phyloP scores from a whole-genome alignment of 1,284 basidiomycete species.

The Sporisorium exsertum region DNA sequence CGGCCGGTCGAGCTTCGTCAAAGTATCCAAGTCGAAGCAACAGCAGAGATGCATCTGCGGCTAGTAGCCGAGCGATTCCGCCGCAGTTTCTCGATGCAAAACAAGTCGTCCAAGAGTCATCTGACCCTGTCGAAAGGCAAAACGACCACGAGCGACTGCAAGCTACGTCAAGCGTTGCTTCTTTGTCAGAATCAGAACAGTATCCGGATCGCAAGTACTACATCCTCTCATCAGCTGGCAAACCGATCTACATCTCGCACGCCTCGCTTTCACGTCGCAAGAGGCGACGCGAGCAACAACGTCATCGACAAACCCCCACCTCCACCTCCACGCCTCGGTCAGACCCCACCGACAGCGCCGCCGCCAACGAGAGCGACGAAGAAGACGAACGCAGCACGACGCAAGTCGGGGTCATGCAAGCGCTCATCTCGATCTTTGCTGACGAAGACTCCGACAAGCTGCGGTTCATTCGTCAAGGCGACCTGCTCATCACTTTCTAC shows the following conservation, averaged over 20 bases:
- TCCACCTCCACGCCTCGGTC: neutral
- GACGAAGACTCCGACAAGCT: slow-evolving; percentile 63
- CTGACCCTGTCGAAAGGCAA: neutral
- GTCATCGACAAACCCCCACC: slow-evolving; percentile 4
- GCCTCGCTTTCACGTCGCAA: slow-evolving; percentile 29
- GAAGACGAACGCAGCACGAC: slow-evolving; percentile 77
- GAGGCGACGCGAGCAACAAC: slow-evolving; percentile 13
- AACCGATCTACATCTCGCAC: slow-evolving; percentile 60
- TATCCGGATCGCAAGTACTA: slow-evolving; percentile 54
- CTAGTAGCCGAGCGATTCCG: neutral
- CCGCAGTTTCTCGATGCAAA: slow-evolving; percentile 15
- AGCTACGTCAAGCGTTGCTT: neutral
- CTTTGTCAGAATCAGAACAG: slow-evolving; percentile 2
- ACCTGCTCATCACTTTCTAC: slow-evolving; percentile 83
- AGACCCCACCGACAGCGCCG: neutral
- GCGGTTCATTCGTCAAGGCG: slow-evolving; percentile 44
- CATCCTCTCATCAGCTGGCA: slow-evolving; percentile 60
- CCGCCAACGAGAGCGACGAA: slow-evolving; percentile 56
- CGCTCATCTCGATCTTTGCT: slow-evolving; percentile 79
- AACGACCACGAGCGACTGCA: neutral
- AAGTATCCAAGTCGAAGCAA: slow-evolving; percentile 30
- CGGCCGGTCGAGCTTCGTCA: slow-evolving; percentile 22
- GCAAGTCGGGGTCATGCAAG: slow-evolving; percentile 91
- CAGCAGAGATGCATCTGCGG: slow-evolving; percentile 16
- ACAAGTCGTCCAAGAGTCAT: neutral